Evolutionary conservation across 345 rosid species (phyloP).

Genomic region (Aegle marmelos): DNA sequence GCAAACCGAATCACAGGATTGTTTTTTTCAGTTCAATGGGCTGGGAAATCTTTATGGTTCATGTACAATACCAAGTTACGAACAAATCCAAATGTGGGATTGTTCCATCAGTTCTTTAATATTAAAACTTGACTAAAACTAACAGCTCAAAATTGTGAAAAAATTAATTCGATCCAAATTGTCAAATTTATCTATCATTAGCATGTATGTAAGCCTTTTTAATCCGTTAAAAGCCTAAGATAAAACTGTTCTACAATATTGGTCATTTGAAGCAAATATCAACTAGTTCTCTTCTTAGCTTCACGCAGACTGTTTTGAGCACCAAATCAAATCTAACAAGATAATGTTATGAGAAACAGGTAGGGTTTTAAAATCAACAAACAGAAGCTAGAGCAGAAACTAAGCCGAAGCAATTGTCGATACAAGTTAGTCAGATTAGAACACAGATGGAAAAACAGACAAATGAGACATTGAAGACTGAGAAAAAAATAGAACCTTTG

Average conservation of each 20-base stretch:
- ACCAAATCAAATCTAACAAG: background rate
- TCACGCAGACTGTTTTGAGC: background rate
- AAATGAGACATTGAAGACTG: background rate
- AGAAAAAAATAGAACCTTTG: background rate
- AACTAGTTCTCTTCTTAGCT: too few species aligned
- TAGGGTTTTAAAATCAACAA: background rate
- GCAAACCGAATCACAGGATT: background rate
- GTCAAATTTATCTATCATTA: too few species aligned
- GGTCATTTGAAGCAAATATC: too few species aligned
- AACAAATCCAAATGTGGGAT: background rate
- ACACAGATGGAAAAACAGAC: background rate
- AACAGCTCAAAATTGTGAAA: background rate
- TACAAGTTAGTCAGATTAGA: background rate
- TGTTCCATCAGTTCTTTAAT: background rate
- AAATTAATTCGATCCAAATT: background rate
- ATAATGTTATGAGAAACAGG: background rate
- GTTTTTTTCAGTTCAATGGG: background rate
- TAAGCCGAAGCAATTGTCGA: background rate
- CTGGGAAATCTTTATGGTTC: background rate
- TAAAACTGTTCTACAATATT: too few species aligned
- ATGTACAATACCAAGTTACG: background rate
- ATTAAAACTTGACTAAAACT: background rate
- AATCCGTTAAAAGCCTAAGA: too few species aligned
- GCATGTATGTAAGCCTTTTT: too few species aligned
- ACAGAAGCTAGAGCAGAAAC: background rate